Evolutionary conservation across 768 basidiomycete genomes (phyloP), one percentile per base, ranked within the genome.

Genomic region (Termitomyces sp.): DNA sequence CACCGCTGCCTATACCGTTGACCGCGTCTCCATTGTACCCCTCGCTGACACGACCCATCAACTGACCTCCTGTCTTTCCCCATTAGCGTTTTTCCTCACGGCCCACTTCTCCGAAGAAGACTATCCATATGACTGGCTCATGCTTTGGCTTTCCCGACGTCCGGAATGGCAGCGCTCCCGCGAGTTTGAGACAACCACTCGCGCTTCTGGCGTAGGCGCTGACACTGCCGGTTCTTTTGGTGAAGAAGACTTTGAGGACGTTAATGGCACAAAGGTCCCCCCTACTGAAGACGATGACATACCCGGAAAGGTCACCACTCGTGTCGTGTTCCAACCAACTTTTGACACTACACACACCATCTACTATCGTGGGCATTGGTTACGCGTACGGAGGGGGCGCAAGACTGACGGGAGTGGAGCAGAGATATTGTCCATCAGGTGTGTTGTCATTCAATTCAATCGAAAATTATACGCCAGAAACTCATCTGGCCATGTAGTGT

Each of bases 31-130:
- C 49, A 37, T 55, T 58, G 48, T 63, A 47, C 56, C 38, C 58
- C 53, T 62, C 56, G 58, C 61, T 69, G 60, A 59, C 59, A 61
- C 59, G 59, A 56, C 43, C 29, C 51, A 63, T 61, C 66, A 63
- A 68, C 66, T 65, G 63, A 65, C 61, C 58, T 35, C 12, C 29
- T 57, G 58, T 34, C 50, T 60, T 63, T 57, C 59, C 59, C 59
- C 62, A 62, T 65, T 68, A 88, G 87, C 87, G 0, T 89, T 89
- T 80, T 93, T 92, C 83, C 83, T 93, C 51, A 93, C 91, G 16
- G 91, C 91, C 9, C 89, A 92, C 71, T 93, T 93, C 76, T 88
- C 85, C 62, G 91, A 93, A 73, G 91, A 93, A 71, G 91, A 93
- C 67, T 89, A 89, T 61, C 91, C 90, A 4, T 93, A 92, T 63